Evolutionary conservation across 1,139 yeast genomes (phyloP).

Genomic region (Nakaseomyces bracarensis): DNA sequence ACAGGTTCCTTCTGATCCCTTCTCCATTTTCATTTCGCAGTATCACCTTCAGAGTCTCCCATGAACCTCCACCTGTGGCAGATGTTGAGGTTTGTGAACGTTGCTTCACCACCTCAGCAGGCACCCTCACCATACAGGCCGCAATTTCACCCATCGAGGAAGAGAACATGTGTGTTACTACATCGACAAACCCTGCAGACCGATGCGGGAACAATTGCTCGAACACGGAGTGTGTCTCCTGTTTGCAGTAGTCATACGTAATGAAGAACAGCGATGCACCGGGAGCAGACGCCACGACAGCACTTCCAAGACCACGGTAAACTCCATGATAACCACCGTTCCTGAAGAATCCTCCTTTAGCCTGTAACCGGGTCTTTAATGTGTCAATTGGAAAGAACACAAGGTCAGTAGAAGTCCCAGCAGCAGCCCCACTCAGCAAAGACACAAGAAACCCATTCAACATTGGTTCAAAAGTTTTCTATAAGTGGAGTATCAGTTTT

Average conservation of each 20-base stretch:
- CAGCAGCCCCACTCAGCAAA: constrained; percentile 75
- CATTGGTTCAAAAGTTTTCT: constrained; percentile 1
- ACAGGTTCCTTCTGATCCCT: constrained; percentile 68
- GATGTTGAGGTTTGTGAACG: constrained; percentile 64
- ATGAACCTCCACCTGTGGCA: constrained; percentile 43
- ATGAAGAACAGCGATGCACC: constrained; percentile 83
- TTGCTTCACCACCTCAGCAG: constrained; percentile 94
- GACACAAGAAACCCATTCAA: constrained; percentile 24
- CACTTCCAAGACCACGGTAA: constrained; percentile 86
- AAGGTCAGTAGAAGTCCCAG: constrained; percentile 91
- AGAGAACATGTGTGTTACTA: constrained; percentile 65
- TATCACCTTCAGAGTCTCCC: constrained; percentile 56
- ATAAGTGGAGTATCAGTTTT: too few species aligned
- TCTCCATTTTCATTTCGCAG: constrained; percentile 60
- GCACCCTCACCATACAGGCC: constrained; percentile 90
- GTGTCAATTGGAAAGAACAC: constrained; percentile 96
- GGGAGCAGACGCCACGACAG: constrained; percentile 93
- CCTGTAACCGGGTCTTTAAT: constrained; percentile 85
- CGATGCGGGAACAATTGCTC: not conserved
- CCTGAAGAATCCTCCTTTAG: constrained; percentile 83
- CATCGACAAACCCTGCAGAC: constrained; percentile 35
- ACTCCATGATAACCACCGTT: constrained; percentile 94
- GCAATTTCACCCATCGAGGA: constrained; percentile 88
- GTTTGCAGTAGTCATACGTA: constrained; percentile 75
- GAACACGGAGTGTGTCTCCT: constrained; percentile 35